These are phyloP conservation scores for Naganishia onofrii DNA, from an alignment of 768 basidiomycete genomes.

Conservation along the genomic window DNA sequence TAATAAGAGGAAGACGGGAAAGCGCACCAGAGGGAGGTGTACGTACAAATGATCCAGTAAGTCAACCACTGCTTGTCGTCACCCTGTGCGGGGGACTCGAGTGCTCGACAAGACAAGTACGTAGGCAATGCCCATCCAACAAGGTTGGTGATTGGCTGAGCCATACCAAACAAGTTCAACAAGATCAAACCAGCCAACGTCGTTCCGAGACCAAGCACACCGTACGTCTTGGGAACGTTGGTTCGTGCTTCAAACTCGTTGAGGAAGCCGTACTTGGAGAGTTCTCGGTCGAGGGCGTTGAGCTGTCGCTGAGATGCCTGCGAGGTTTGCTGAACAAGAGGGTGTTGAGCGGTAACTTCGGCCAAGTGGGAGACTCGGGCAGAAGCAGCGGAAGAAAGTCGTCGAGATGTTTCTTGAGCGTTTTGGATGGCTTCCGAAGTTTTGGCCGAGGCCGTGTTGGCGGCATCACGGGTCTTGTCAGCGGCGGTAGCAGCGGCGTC, in stretches of 20 bases:
- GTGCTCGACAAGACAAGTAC: constrained; percentile 90
- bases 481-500: constrained; percentile 8
- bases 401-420: constrained; percentile 12
- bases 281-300: constrained; percentile 43
- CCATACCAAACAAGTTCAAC: constrained; percentile 64
- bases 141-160: constrained; percentile 86
- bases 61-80: constrained; percentile 96
- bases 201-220: constrained; percentile 69
- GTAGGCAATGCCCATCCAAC: constrained; percentile 93
- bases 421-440: constrained; percentile 44
- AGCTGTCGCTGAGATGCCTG: constrained; percentile 23
- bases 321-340: constrained; percentile 28
- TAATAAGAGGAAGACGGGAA: neutral
- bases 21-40: neutral
- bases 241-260: constrained; percentile 82
- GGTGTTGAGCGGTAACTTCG: constrained; percentile 27
- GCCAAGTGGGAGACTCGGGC: constrained; percentile 9
- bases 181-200: constrained; percentile 55
- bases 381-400: constrained; percentile 10
- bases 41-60: constrained; percentile 64
- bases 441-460: constrained; percentile 54
- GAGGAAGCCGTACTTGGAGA: constrained; percentile 79
- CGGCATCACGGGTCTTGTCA: constrained; percentile 49
- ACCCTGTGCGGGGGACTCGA: constrained; percentile 71
- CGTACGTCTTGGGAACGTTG: constrained; percentile 87